Evolutionary conservation across 495 filamentous ascomycete genomes (phyloP), one percentile per base, ranked within the genome.

Genomic region (Rostrohypoxylon terebratum): DNA sequence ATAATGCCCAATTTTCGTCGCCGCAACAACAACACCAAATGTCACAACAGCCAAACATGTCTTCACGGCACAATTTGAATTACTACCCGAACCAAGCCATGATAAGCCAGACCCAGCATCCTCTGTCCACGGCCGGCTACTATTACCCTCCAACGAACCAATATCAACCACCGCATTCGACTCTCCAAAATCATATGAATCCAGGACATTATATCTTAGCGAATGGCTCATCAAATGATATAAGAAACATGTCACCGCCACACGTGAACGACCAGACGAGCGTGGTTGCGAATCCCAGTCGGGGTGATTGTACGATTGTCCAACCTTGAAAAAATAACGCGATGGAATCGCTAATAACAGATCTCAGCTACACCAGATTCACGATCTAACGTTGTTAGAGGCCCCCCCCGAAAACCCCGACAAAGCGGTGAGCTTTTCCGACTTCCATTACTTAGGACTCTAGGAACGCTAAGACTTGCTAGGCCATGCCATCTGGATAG

Each of bases 401-500:
- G 94, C n/a, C 94, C 95, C 13, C 93, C 94, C 11, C 86, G 94
- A 72, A 98, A 97, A 74, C 95, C 95, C 25, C 93, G 93, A 76
- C 94, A 98, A 81, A 85, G 80, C 63, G 84, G 84, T 85, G 72
- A 77, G 82, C 68, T 45, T 40, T 28, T 48, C 44, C 38, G 13
- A 53, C 31, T 48, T 54, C 40, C 33, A 55, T 25, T 45, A 7
- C 16, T 44, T 31, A 31, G 50, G 11, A 23, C 38, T 42, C 38
- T 63, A 61, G 18, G 9, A 33, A 60, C 23, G 53, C 69, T 75
- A 65, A 77, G 33, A 57, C 21, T 61, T 34, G 47, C 42, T 54
- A 87, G 96, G 96, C 2, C 92, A 97, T 79, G 95, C 96, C 3
- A 88, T 99, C 23, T 99, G 96, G 96, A 93, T 98, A 21, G 96